Evolutionary conservation across 495 filamentous ascomycete genomes (phyloP), one percentile per base, ranked within the genome.

Genomic region (Hypoxylon intermedium): DNA sequence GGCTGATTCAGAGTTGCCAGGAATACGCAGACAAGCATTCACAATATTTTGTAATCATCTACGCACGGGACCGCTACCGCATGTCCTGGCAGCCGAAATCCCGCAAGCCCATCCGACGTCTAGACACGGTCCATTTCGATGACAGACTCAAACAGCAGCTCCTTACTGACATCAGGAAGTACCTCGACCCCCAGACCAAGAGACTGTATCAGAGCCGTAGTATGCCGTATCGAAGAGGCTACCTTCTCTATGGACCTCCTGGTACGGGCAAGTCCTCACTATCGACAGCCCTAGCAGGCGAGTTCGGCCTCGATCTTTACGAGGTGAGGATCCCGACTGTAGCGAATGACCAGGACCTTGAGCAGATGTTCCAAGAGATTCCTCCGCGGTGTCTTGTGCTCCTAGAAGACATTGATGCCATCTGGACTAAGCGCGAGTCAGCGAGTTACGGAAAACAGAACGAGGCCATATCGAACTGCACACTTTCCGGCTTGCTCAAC

Each of bases 121-220:
- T 82, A 1, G 73, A 77, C 20, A 80, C 79, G 5, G 73, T 82
- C 9, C 74, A 78, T 24, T 77, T 82, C 51, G 77, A 79, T 54
- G 76, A 79, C 42, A 58, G 72, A 6, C 78, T 87, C 66, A 96
- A 96, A 73, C 68, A 79, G 5, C 79, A 75, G 6, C 81, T 96
- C 21, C 72, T 95, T 3, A 68, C 75, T 24, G 91, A 97, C 67
- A 88, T 94, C 61, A 85, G 85, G 54, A 89, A 92, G 57, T 96
- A 93, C 63, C 77, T 96, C 5, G 86, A 92, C 54, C 85, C 87
- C 0, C 74, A 79, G 7, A 91, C 87, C 6, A 79, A 83, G 34
- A 75, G 80, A 40, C 90, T 87, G 79, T 94, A 93, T 68, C 80
- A 84, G 20, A 71, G 78, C n/a, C 82, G 85, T 24, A 85, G 85